A percentile compares a stretch with the other conserved stretches of the same genome.
These are phyloP conservation scores for Pseudogymnoascus sp. DNA, from an alignment of 2,329 filamentous ascomycete species.

Conservation along the genomic window DNA sequence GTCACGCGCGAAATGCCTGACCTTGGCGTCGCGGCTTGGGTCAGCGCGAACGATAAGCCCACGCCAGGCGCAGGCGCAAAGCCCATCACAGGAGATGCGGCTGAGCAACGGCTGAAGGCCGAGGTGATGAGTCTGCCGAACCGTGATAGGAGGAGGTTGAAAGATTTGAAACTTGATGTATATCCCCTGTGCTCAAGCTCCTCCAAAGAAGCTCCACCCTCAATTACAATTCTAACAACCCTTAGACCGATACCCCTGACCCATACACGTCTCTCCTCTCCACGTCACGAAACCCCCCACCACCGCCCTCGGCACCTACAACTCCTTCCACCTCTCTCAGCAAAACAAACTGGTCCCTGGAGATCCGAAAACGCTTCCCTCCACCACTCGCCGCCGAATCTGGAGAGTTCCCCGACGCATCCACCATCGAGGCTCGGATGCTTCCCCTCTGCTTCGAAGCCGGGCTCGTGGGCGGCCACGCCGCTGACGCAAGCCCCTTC, in stretches of 20 bases:
- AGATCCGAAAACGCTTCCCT: slow-evolving; percentile 57
- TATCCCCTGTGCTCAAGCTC: slow-evolving; percentile 21
- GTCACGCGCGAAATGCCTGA: slow-evolving; percentile 62
- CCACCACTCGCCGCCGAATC: slow-evolving; percentile 59
- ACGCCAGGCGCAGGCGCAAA: slow-evolving; percentile 48
- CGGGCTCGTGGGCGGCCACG: slow-evolving; percentile 52
- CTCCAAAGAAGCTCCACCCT: not conserved
- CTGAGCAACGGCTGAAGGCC: slow-evolving; percentile 56
- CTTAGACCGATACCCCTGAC: slow-evolving; percentile 26
- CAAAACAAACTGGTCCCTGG: slow-evolving; percentile 51
- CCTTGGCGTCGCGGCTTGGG: slow-evolving; percentile 59
- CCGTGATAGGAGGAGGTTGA: slow-evolving; percentile 57
- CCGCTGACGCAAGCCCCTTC: slow-evolving; percentile 52
- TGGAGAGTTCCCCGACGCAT: slow-evolving; percentile 60
- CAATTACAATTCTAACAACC: not conserved
- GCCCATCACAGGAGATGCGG: slow-evolving; percentile 55
- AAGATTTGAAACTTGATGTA: slow-evolving; percentile 55
- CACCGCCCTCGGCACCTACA: not conserved
- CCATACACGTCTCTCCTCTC: slow-evolving; percentile 23
- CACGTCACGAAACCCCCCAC: not conserved
- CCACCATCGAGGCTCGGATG: slow-evolving; percentile 56
- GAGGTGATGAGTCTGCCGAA: slow-evolving; percentile 65
- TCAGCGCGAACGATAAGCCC: slow-evolving; percentile 63
- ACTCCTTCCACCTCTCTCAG: not conserved
- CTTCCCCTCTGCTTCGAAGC: slow-evolving; percentile 61